Evolutionary conservation across 768 basidiomycete genomes (phyloP), one percentile per base, ranked within the genome.

Genomic region (Lentinula aciculospora): DNA sequence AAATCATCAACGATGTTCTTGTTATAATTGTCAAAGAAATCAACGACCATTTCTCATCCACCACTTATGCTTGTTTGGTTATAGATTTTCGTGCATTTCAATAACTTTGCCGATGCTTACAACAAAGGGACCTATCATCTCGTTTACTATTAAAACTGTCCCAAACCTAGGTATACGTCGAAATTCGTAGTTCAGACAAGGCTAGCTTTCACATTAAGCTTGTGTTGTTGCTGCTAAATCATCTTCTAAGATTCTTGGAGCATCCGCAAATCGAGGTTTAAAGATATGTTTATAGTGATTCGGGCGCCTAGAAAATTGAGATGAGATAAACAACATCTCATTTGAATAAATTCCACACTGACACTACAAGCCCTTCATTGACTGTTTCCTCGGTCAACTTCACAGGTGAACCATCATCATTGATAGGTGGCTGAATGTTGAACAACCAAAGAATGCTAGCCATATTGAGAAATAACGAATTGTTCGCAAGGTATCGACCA

Each of bases 401-500:
- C 36, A 37, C 40, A 15, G 23, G 34, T 1, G 21, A 19, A 17
- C 53, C 36, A 54, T 39, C 40, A 15, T 27, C 34, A 25, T 53
- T 25, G 28, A 19, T 23, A 17, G 50, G 50, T 5, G 53, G 53
- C 7, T 13, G 21, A 10, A 59, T 56, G 9, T 15, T 34, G 27
- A 54, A 61, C 3, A 65, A 61, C 69, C 69, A 70, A 15, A 72
- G 61, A 9, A 66, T 49, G 42, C 59, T 53, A 21, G 71, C 71
- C n/a, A 69, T 62, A 32, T 63, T 56, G 53, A 71, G 67, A 46
- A 70, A 70, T 50, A 71, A 21, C 31, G 68, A 63, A 15, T 66
- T 58, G 47, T 67, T 67, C 7, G 69, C 71, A n/a, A 71, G 53
- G 47, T 72, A 63, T 29, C 70, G 58, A 9, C 70, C 68, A 2